Base-by-base conservation (phyloP, 129 eudicot genomes). In the Saposhnikovia divaricata region DNA sequence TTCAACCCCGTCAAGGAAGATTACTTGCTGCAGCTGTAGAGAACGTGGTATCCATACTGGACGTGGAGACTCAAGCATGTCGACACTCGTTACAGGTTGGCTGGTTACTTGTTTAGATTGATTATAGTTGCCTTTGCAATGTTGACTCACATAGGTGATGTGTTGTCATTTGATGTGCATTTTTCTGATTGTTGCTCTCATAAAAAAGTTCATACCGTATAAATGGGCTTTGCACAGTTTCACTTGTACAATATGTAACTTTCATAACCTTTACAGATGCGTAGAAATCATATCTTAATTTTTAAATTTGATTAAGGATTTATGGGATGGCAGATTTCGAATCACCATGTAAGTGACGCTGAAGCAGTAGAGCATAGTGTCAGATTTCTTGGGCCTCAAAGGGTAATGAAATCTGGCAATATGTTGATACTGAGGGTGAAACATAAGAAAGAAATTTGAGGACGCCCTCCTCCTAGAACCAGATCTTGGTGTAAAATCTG, bases 21-120 rank as follows among this genome's bases (percentile, higher is more conserved):
- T 89, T 82, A 77, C 90, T 89, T 68, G 93, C 93, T 42, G 93
- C 90, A 50, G 89, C 91, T 72, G 89, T 87, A 28, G 93, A 85
- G 78, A 89, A 89, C 63, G 83, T 83, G 63, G 88, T 87, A 34
- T 89, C 93, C 31, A 85, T 89, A 78, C 75, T 89, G 38, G 93
- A 89, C 63, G 87, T 79, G 47, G 93, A 89, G 83, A 89, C 93
- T 34, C 90, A 84, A 72, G 80, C 88, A 50, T 89, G 89, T 50
- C 85, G 82, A 11, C 86, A 89, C 78, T 76, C 86, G 42, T 65
- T 89, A 51, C 85, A 87, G 90, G 90, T 89, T 14, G 6, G 80
- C 59, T 73, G n/a, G n/a, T 47, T 74, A 23, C 40, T 66, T 63
- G 23, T 75, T 9, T 53, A 79, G 14, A 11, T 43, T 9, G 34